phyloP scores from a whole-genome alignment of 163 green algal species.

The Scenedesmus sp. region DNA sequence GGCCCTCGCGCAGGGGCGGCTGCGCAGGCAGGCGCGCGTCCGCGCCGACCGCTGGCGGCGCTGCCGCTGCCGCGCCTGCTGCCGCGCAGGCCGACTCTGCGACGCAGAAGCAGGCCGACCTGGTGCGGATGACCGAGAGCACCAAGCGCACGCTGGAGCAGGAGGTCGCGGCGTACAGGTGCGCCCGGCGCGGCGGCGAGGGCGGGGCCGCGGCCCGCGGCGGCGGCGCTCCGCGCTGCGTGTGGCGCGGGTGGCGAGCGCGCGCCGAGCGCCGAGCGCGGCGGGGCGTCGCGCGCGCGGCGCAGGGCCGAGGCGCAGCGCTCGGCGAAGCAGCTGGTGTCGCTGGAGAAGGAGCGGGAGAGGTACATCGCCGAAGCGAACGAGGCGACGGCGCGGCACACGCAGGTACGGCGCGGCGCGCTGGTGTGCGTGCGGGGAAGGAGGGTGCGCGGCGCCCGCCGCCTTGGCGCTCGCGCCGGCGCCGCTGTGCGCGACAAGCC shows the following conservation, averaged over 20 bases:
- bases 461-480: too few species aligned
- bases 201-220: too few species aligned
- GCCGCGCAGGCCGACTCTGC: conserved; percentile 75
- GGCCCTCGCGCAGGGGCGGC: too few species aligned
- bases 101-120: conserved; percentile 83
- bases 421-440: too few species aligned
- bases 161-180: conserved; percentile 59
- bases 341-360: conserved; percentile 89
- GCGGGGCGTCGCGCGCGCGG: too few species aligned
- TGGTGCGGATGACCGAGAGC: conserved; percentile 90
- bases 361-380: conserved; percentile 83
- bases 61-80: background rate
- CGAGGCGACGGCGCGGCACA: conserved; percentile 78
- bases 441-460: too few species aligned
- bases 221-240: too few species aligned
- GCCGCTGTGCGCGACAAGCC: too few species aligned
- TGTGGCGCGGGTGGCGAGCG: too few species aligned
- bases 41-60: too few species aligned
- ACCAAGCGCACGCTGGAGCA: conserved; percentile 89
- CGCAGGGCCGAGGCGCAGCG: conserved; percentile 75
- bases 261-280: too few species aligned
- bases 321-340: conserved; percentile 76
- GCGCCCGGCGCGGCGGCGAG: background rate
- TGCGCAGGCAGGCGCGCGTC: too few species aligned
- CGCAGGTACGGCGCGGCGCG: conserved; percentile 50